phyloP scores from a whole-genome alignment of 176 grass and related monocot genomes.

The Otatea glauca region DNA sequence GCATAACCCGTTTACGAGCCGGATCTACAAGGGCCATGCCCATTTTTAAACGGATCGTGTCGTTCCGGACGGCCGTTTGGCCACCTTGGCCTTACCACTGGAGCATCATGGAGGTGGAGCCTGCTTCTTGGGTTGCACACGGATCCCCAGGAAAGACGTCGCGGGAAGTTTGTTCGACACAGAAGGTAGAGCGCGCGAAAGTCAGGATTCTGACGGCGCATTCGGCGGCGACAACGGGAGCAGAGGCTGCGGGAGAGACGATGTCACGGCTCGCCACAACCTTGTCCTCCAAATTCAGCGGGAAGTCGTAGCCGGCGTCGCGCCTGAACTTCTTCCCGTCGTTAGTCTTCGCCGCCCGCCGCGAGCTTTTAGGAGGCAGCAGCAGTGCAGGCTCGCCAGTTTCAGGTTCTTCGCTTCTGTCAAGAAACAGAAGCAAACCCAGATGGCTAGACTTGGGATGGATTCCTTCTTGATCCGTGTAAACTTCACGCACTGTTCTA shows the following conservation, averaged over 20 bases:
- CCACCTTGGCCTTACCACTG: conserved; percentile 34
- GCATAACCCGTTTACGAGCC: no score
- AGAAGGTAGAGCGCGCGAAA: conserved; percentile 77
- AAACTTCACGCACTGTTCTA: conserved; percentile 44
- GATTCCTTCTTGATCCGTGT: conserved; percentile 5
- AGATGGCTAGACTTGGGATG: conserved; percentile 45
- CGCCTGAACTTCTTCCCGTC: conserved; percentile 21
- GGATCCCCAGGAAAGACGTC: conserved; percentile 74
- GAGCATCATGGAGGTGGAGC: conserved; percentile 17
- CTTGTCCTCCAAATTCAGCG: conserved; percentile 39
- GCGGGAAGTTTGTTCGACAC: conserved; percentile 49
- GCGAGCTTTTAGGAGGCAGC: background rate
- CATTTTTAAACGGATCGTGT: no score
- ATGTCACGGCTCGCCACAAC: conserved; percentile 11
- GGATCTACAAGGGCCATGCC: no score
- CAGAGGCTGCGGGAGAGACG: conserved; percentile 31
- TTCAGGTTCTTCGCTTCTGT: conserved; percentile 17
- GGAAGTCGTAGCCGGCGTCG: no score
- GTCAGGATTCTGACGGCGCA: conserved; percentile 88
- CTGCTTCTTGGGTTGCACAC: conserved; percentile 66
- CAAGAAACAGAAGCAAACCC: conserved; percentile 48
- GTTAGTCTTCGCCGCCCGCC: background rate
- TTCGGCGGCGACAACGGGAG: conserved; percentile 63
- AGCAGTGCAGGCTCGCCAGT: background rate
- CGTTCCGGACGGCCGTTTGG: no score